phyloP scores from a whole-genome alignment of 2,329 filamentous ascomycete genomes.

The Fusarium denticulatum region DNA sequence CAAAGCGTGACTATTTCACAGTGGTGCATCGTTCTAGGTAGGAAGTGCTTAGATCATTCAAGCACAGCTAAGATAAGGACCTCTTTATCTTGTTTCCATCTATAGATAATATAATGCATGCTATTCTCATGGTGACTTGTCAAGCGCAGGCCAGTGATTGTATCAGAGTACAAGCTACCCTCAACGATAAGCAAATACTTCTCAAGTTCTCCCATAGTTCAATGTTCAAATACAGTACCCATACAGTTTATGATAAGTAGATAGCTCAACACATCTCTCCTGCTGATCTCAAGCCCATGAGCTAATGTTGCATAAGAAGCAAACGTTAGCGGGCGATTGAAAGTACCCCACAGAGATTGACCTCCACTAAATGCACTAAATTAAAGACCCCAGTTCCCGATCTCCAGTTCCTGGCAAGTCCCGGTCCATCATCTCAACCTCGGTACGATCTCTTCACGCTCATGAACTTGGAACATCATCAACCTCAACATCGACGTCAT shows the following conservation, averaged over 20 bases:
- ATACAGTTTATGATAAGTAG: background rate
- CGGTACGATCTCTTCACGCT: conserved; percentile 26
- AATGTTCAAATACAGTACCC: background rate
- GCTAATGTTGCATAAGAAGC: conserved; percentile 14
- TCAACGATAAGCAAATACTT: background rate
- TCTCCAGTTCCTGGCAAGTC: conserved; percentile 15
- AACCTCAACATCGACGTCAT: background rate
- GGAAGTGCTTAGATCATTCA: too few species aligned
- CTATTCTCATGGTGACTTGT: background rate
- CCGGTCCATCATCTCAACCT: conserved; percentile 30
- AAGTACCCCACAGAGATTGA: conserved; percentile 28
- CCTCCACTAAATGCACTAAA: conserved; percentile 27
- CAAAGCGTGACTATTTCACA: background rate
- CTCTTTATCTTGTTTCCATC: background rate
- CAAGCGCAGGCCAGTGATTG: background rate
- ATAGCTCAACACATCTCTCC: background rate
- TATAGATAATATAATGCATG: background rate
- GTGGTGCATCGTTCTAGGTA: too few species aligned
- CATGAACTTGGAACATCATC: conserved; percentile 16
- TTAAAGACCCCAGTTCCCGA: conserved; percentile 18
- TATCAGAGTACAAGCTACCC: background rate
- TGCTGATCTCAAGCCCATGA: background rate
- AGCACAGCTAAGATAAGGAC: background rate
- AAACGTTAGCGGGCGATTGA: conserved; percentile 14
- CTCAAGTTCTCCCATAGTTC: background rate